Evolutionary conservation across 345 rosid genomes (phyloP).

Genomic region (Noccaea caerulescens): DNA sequence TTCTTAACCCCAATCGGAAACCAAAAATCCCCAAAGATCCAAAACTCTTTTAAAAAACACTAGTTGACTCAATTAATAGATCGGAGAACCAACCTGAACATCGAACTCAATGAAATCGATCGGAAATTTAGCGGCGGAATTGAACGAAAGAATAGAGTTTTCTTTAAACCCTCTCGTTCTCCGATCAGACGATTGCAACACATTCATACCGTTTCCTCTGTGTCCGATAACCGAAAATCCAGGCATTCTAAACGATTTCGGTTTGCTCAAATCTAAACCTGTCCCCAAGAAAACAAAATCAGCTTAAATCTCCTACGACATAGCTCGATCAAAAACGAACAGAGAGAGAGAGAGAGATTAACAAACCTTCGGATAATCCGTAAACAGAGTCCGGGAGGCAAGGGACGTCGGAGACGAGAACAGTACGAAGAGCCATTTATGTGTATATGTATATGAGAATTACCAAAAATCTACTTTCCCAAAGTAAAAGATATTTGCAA

Average conservation of each 20-base stretch:
- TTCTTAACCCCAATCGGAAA: not conserved
- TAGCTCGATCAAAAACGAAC: not conserved
- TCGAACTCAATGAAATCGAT: constrained; percentile 93
- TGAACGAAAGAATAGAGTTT: constrained; percentile 81
- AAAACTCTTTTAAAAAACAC: not conserved
- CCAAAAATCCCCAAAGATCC: not conserved
- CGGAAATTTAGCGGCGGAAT: constrained; percentile 69
- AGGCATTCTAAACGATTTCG: constrained; percentile 50
- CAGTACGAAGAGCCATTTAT: constrained; percentile 79
- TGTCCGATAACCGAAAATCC: constrained; percentile 85
- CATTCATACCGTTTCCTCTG: constrained; percentile 93
- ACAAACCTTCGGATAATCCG: constrained; percentile 35
- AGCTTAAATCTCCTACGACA: not conserved
- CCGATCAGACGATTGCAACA: constrained; percentile 57
- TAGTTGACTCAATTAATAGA: constrained; percentile 19
- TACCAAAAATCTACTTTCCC: no score
- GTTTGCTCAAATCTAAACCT: constrained; percentile 48
- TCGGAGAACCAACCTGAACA: constrained; percentile 73
- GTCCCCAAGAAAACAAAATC: not conserved
- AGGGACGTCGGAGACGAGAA: constrained; percentile 83
- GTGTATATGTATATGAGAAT: no score
- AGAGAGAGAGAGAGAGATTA: constrained; percentile 44
- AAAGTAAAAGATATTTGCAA: no score
- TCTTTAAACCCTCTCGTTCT: constrained; percentile 76
- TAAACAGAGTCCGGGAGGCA: constrained; percentile 58